phyloP scores from a whole-genome alignment of 1,139 yeast species.

The Candida neerlandica region DNA sequence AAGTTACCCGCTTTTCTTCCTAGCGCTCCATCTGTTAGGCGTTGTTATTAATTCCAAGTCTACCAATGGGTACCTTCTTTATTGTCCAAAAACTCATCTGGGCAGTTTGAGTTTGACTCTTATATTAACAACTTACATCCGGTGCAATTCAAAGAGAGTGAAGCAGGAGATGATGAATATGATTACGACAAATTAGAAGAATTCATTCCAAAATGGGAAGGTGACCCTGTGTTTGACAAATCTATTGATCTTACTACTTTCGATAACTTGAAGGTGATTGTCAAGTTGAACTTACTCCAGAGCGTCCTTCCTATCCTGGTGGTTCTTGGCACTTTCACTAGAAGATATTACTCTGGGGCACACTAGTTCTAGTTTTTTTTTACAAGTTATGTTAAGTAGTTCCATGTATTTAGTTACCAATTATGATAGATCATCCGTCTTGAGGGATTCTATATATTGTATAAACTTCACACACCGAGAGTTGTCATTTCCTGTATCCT shows the following conservation, averaged over 20 bases:
- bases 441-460: constrained; percentile 40
- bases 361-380: constrained; percentile 20
- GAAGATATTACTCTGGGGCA: constrained; percentile 33
- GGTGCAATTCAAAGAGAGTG: constrained; percentile 16
- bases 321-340: constrained; percentile 31
- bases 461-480: constrained; percentile 69
- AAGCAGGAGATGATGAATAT: constrained; percentile 10
- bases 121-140: constrained; percentile 48
- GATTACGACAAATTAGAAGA: constrained; percentile 14
- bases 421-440: background rate
- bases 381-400: background rate
- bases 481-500: constrained; percentile 59
- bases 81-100: constrained; percentile 16
- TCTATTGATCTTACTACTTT: too few species aligned
- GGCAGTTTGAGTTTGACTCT: constrained; percentile 25
- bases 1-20: background rate
- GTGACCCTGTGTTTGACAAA: too few species aligned
- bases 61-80: constrained; percentile 39
- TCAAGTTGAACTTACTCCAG: constrained; percentile 30
- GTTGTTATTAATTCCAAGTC: too few species aligned
- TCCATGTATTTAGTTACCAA: background rate
- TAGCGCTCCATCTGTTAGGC: too few species aligned
- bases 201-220: too few species aligned
- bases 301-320: constrained; percentile 39
- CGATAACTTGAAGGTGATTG: constrained; percentile 14